These are phyloP conservation scores for Castanea crenata DNA, from an alignment of 306 rosid genomes.

Conservation along the genomic window DNA sequence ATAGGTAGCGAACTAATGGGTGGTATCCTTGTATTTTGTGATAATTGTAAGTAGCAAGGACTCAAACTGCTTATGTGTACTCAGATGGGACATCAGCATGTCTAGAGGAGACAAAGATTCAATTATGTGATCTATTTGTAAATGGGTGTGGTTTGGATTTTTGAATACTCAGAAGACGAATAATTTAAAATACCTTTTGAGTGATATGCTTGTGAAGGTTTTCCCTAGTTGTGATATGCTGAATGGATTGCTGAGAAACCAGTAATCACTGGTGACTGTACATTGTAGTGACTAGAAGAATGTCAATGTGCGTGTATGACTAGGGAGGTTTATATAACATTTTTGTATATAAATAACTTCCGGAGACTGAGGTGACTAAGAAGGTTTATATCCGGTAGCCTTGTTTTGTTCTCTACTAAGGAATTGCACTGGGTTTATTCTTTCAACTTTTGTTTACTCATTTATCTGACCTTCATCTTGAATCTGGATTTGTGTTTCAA, in stretches of 20 bases:
- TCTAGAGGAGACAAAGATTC: no score
- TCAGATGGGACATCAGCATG: no score
- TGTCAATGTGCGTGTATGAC: neutral
- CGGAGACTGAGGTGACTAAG: neutral
- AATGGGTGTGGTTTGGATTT: neutral
- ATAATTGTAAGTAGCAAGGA: neutral
- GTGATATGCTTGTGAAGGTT: neutral
- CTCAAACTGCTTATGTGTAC: neutral
- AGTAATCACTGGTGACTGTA: neutral
- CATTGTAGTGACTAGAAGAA: no score
- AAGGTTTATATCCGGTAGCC: neutral
- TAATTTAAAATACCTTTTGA: neutral
- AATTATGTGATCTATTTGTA: no score
- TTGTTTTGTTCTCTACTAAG: neutral
- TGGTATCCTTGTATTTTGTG: neutral
- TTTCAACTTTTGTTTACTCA: neutral
- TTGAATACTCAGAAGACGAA: neutral
- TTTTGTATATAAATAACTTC: neutral
- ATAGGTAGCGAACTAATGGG: no score
- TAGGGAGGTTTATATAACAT: neutral
- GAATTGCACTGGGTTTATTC: neutral
- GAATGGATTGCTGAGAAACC: neutral
- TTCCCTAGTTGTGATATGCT: neutral
- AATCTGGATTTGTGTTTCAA: neutral
- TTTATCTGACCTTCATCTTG: neutral